phyloP scores from a whole-genome alignment of 352 stramenopile species.

The Sclerospora graminicola region DNA sequence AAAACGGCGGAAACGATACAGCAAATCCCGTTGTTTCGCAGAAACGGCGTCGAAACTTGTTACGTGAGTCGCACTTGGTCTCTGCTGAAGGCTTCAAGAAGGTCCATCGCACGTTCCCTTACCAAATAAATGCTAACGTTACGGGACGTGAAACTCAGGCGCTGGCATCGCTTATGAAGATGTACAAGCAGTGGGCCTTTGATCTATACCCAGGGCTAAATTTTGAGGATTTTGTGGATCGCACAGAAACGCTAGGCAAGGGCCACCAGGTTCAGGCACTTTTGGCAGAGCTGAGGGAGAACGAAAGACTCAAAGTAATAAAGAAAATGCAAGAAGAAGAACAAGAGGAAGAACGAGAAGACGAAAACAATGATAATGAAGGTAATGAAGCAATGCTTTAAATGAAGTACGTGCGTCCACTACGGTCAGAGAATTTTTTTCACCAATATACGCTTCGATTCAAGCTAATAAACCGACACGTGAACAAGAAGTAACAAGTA shows the following conservation, averaged over 20 bases:
- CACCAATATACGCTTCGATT: too few relatives aligned
- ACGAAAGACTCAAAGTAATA: slow-evolving; percentile 37
- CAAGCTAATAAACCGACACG: too few relatives aligned
- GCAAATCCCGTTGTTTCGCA: not conserved
- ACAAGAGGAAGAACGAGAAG: slow-evolving; percentile 4
- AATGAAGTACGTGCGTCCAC: too few relatives aligned
- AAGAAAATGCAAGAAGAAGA: slow-evolving; percentile 6
- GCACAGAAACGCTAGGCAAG: slow-evolving; percentile 48
- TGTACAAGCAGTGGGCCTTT: slow-evolving; percentile 84
- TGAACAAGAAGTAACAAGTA: too few relatives aligned
- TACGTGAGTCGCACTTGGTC: slow-evolving; percentile 59
- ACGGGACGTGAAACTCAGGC: slow-evolving; percentile 54
- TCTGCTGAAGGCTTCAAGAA: slow-evolving; percentile 55
- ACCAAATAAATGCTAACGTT: slow-evolving; percentile 45
- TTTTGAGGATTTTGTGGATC: slow-evolving; percentile 74
- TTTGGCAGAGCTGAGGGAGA: slow-evolving; percentile 44
- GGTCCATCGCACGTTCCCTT: slow-evolving; percentile 62
- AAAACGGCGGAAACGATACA: slow-evolving; percentile 4
- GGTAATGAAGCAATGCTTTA: slow-evolving; percentile 8
- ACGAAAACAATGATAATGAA: slow-evolving; percentile 10
- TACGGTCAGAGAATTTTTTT: too few relatives aligned
- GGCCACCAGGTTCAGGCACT: slow-evolving; percentile 49
- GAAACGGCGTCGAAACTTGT: slow-evolving; percentile 40
- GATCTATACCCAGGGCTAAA: slow-evolving; percentile 74
- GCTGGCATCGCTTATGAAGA: slow-evolving; percentile 50